Percentiles rank a stretch among this genome's conserved stretches.
phyloP scores from a whole-genome alignment of 192 early-diverging fungal species.

The Umbelopsis isabellina region DNA sequence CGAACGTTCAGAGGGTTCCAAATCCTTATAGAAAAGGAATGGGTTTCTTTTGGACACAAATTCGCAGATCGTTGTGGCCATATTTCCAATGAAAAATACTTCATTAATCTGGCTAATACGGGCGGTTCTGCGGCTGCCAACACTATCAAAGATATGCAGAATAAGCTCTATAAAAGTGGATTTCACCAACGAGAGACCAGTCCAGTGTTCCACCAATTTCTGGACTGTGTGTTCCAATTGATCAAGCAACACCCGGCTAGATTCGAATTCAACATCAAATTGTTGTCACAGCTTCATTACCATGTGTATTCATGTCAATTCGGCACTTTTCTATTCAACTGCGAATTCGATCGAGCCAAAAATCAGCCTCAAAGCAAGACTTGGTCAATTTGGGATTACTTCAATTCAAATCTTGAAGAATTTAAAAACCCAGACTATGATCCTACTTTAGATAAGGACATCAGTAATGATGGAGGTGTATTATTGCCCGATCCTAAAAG shows the following conservation, averaged over 20 bases:
- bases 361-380: slow-evolving; percentile 44
- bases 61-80: slow-evolving; percentile 93
- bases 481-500: slow-evolving; percentile 66
- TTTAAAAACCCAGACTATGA: slow-evolving; percentile 68
- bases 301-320: slow-evolving; percentile 91
- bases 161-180: slow-evolving; percentile 56
- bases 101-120: slow-evolving; percentile 54
- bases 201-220: slow-evolving; percentile 96
- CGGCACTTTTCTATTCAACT: slow-evolving; percentile 94
- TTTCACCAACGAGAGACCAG: slow-evolving; percentile 80
- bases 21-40: slow-evolving; percentile 95
- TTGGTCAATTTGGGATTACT: slow-evolving; percentile 80
- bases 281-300: slow-evolving; percentile 82
- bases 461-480: slow-evolving; percentile 57
- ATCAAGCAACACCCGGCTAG: slow-evolving; percentile 84
- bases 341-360: slow-evolving; percentile 71
- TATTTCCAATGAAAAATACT: slow-evolving; percentile 75
- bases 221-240: slow-evolving; percentile 96
- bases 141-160: slow-evolving; percentile 62
- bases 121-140: slow-evolving; percentile 57
- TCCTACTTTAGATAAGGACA: slow-evolving; percentile 47
- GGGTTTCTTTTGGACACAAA: slow-evolving; percentile 97
- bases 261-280: slow-evolving; percentile 91
- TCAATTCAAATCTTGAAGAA: slow-evolving; percentile 57
- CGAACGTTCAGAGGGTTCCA: slow-evolving; percentile 92